Conservation (phyloP, 2,329 filamentous ascomycete species). For the Aureobasidium namibiae region DNA sequence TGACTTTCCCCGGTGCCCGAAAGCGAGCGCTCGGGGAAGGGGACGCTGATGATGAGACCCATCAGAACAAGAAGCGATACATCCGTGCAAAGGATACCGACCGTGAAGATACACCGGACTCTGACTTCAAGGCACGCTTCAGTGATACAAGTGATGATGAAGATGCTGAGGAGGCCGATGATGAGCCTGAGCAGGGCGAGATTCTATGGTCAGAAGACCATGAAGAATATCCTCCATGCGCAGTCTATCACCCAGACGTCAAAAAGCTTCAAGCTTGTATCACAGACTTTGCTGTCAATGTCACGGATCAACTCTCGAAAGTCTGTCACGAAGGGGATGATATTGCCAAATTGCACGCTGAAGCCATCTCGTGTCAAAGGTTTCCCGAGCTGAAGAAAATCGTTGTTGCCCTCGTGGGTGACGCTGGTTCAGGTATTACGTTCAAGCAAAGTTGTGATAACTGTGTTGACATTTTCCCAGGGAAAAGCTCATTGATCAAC, state of each 20-base stretch:
- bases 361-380: not conserved
- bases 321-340: not conserved
- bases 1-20: not conserved
- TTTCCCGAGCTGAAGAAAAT: slow-evolving; percentile 3
- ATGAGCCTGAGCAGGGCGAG: not conserved
- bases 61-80: not conserved
- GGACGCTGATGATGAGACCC: not conserved
- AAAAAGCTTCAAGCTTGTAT: not conserved
- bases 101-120: not conserved
- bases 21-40: not conserved
- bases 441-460: not conserved
- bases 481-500: slow-evolving; percentile 22
- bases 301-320: not conserved
- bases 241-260: not conserved
- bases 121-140: not conserved
- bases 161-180: not conserved
- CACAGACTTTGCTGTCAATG: not conserved
- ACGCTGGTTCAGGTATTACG: slow-evolving; percentile 15
- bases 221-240: not conserved
- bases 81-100: too few species aligned
- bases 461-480: slow-evolving; percentile 10
- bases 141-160: not conserved
- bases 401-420: slow-evolving; percentile 17
- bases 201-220: not conserved
- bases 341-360: not conserved